Evolutionary conservation across 352 stramenopile species (phyloP).

Genomic region (Phytopythium aichiense): DNA sequence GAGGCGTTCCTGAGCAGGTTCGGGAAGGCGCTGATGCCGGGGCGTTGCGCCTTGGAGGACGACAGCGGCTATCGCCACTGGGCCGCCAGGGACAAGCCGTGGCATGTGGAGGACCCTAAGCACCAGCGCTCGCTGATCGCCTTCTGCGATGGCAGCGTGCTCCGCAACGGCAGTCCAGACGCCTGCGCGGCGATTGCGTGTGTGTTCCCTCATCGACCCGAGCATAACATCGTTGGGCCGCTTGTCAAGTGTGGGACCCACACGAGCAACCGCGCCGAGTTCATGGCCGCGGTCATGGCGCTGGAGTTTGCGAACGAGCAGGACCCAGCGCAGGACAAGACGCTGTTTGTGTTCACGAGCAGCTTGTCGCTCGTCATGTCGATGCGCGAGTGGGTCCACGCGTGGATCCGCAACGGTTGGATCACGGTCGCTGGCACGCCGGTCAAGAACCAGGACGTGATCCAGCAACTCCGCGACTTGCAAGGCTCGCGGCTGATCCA

Average conservation of each 20-base stretch:
- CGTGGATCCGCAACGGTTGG: slow-evolving; percentile 18
- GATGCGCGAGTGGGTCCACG: slow-evolving; percentile 17
- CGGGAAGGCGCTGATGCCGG: neutral
- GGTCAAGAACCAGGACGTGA: slow-evolving; percentile 14
- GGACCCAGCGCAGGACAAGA: slow-evolving; percentile 4
- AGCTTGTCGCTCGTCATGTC: slow-evolving; percentile 13
- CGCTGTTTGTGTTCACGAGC: slow-evolving; percentile 18
- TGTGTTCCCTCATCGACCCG: neutral
- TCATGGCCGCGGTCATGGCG: slow-evolving; percentile 12
- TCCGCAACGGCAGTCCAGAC: slow-evolving; percentile 1
- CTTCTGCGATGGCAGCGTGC: slow-evolving; percentile 12
- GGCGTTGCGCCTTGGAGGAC: neutral
- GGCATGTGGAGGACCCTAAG: neutral
- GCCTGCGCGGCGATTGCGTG: slow-evolving; percentile 1
- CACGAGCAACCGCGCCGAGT: slow-evolving; percentile 16
- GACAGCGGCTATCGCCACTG: neutral
- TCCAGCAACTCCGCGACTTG: slow-evolving; percentile 9
- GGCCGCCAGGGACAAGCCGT: slow-evolving; percentile 8
- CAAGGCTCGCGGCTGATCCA: slow-evolving; percentile 10
- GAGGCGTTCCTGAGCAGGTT: slow-evolving; percentile 20
- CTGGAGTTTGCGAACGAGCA: slow-evolving; percentile 14
- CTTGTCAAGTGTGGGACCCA: neutral
- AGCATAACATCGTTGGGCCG: neutral
- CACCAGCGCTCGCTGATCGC: slow-evolving; percentile 2
- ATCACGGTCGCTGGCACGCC: slow-evolving; percentile 6